phyloP scores from a whole-genome alignment of 2,329 filamentous ascomycete species.

The Proliferodiscus dingleyae region DNA sequence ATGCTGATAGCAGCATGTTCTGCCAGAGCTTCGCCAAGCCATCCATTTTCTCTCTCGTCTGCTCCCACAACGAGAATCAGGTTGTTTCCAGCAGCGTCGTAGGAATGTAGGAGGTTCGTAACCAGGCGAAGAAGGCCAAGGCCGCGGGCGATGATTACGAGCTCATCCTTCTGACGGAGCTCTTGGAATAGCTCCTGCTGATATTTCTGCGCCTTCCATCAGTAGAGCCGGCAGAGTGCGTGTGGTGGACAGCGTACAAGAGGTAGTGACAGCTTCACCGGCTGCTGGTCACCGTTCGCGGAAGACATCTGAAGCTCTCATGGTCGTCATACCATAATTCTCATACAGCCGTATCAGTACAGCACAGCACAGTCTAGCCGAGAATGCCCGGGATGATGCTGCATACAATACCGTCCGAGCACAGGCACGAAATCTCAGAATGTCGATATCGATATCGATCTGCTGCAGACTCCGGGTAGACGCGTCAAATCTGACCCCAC shows the following conservation, averaged over 20 bases:
- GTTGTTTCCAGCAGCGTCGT: conserved; percentile 93
- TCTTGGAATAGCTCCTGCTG: conserved; percentile 94
- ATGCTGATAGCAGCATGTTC: conserved; percentile 92
- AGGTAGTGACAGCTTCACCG: conserved; percentile 77
- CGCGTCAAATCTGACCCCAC: background rate
- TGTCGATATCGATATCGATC: no score
- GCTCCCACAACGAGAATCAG: conserved; percentile 85
- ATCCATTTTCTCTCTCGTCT: conserved; percentile 88
- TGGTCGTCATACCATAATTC: conserved; percentile 9
- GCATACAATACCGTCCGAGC: no score
- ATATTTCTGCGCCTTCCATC: conserved; percentile 60
- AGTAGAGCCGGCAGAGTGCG: conserved; percentile 2
- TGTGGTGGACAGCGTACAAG: conserved; percentile 44
- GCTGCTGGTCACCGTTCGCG: conserved; percentile 47
- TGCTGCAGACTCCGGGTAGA: background rate
- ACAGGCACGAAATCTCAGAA: background rate
- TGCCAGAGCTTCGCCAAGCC: conserved; percentile 92
- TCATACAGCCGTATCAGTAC: no score
- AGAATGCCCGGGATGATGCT: no score
- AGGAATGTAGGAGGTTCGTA: conserved; percentile 94
- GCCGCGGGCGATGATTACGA: conserved; percentile 86
- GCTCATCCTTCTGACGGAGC: conserved; percentile 84
- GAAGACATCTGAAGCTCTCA: conserved; percentile 31
- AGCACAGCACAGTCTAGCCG: no score
- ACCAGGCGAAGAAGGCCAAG: conserved; percentile 87